Conservation (phyloP, 176 grass and related monocot species). For the Bromus sterilis region DNA sequence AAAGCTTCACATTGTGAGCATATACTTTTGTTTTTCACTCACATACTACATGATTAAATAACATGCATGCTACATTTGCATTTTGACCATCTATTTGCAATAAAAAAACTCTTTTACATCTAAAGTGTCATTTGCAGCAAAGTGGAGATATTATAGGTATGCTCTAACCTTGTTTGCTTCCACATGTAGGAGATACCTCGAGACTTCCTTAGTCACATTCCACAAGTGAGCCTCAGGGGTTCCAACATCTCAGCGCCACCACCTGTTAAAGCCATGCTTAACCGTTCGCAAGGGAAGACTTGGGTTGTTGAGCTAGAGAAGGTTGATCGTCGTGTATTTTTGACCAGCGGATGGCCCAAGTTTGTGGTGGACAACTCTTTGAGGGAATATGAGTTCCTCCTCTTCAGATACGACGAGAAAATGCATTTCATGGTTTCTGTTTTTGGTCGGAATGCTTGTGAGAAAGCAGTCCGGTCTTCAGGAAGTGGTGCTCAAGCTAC, state of each 20-base stretch:
- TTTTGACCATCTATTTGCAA: neutral
- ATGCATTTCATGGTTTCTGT: conserved; percentile 54
- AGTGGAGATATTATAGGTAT: neutral
- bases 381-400: conserved; percentile 57
- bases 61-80: conserved; percentile 1
- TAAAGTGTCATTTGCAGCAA: neutral
- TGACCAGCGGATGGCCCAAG: conserved; percentile 54
- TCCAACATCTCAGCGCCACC: neutral
- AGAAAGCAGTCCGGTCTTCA: conserved; percentile 36
- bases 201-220: conserved; percentile 35
- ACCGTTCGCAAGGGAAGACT: conserved; percentile 27
- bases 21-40: neutral
- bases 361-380: conserved; percentile 63
- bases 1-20: neutral
- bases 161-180: conserved; percentile 8
- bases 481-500: neutral
- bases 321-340: conserved; percentile 20
- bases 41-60: neutral
- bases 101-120: neutral
- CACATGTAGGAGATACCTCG: conserved; percentile 40
- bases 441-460: conserved; percentile 57
- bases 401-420: conserved; percentile 40
- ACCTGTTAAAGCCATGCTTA: conserved; percentile 15
- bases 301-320: conserved; percentile 39
- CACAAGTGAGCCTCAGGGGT: neutral